Percentiles rank a stretch among this genome's conserved stretches.
Evolutionary conservation across 192 early-diverging fungal genomes (phyloP).

Genomic region (Lunasporangiospora selenospora): DNA sequence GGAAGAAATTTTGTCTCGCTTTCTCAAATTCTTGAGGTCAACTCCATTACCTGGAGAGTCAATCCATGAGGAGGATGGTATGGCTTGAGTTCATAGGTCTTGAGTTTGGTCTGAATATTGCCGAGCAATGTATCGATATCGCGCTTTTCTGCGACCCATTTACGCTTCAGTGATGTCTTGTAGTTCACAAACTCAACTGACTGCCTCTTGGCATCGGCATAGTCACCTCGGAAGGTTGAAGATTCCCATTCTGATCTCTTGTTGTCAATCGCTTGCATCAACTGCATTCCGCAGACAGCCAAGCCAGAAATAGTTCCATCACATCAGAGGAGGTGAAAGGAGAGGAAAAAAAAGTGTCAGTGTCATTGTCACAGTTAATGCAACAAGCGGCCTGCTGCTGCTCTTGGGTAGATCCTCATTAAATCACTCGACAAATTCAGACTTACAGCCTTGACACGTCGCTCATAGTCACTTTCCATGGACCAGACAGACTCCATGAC

Average conservation of each 20-base stretch:
- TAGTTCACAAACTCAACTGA: slow-evolving; percentile 82
- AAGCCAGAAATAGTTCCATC: not conserved
- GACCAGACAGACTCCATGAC: slow-evolving; percentile 89
- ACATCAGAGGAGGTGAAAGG: not conserved
- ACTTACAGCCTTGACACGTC: slow-evolving; percentile 69
- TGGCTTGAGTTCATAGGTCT: slow-evolving; percentile 90
- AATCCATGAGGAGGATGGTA: slow-evolving; percentile 84
- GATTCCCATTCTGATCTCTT: slow-evolving; percentile 73
- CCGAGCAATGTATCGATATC: slow-evolving; percentile 92
- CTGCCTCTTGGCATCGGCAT: slow-evolving; percentile 77
- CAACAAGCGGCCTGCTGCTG: no score
- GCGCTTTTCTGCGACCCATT: slow-evolving; percentile 90
- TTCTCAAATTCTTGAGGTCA: not conserved
- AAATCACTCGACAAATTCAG: no score
- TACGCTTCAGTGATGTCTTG: slow-evolving; percentile 82
- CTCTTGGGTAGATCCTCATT: no score
- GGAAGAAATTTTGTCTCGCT: no score
- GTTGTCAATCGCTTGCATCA: slow-evolving; percentile 73
- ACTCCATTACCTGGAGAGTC: slow-evolving; percentile 57
- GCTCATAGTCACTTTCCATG: slow-evolving; percentile 95
- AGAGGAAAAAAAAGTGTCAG: not conserved
- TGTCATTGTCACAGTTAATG: no score
- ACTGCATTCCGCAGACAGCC: slow-evolving; percentile 8
- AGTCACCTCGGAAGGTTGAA: slow-evolving; percentile 68
- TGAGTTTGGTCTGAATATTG: slow-evolving; percentile 97